These are phyloP conservation scores for Glycyrrhiza uralensis DNA, from an alignment of 306 rosid species.

Conservation along the genomic window DNA sequence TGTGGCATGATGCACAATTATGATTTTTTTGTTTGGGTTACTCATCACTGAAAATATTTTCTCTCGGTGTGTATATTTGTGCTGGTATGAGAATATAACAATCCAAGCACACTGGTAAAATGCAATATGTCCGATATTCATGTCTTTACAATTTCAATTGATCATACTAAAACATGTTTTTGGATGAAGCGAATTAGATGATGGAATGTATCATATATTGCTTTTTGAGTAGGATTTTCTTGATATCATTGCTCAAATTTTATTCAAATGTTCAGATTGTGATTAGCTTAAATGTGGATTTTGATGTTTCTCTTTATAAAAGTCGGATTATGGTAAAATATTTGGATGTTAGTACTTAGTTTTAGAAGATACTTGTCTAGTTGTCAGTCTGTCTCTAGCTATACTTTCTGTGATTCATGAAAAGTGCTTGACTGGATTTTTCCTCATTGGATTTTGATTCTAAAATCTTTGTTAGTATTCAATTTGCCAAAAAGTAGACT, in stretches of 20 bases:
- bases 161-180: background rate
- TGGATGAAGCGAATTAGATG: background rate
- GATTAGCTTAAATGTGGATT: background rate
- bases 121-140: background rate
- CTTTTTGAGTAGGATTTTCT: background rate
- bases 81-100: background rate
- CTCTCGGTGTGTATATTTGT: background rate
- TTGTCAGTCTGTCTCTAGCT: background rate
- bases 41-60: background rate
- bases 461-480: background rate
- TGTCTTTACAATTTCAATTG: background rate
- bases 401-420: background rate
- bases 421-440: constrained; percentile 1
- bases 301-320: background rate
- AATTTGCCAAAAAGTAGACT: background rate
- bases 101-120: background rate
- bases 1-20: background rate
- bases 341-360: background rate
- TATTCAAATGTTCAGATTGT: background rate
- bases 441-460: background rate
- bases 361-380: background rate
- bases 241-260: background rate
- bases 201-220: background rate
- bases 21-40: background rate
- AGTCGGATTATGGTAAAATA: background rate